Evolutionary conservation across 352 stramenopile genomes (phyloP), one percentile per base, ranked within the genome.

Genomic region (Phytopythium ostracodes): DNA sequence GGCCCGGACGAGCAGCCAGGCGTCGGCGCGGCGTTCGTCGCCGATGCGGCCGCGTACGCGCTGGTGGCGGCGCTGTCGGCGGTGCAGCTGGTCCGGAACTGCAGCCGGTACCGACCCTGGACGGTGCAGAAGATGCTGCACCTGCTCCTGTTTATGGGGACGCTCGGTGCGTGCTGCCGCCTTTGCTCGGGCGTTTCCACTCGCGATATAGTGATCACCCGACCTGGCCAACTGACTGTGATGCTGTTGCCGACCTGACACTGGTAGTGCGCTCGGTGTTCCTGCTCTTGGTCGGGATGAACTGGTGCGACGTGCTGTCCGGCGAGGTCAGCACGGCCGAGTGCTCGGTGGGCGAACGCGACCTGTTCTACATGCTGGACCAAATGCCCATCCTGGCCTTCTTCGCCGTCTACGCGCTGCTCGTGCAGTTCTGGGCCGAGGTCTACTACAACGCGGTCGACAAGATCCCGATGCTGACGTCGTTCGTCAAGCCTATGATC

Each of bases 371-470:
- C 73, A 80, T 94, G 35, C 60, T 92, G 64, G 85, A 96, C 33
- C 85, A 96, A 64, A 51, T 89, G 22, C 87, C 87, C 15, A 93
- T 94, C 59, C 58, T 96, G 52, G 72, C 87, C 7, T 92, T 94
- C 65, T 88, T 96, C 50, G 79, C 81, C 8, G 79, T 89, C 52
- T 94, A 96, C 59, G 75, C 84, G 27, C 68, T 96, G 60, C 75
- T 96, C 27, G 73, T 94, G 65, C 82, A 94, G 59, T 96, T 96
- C 51, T 96, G 87, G 87, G 87, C 87, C 8, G 85, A 96, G 64
- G 84, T 96, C 17, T 96, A 96, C 60, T 96, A 92, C 75, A 93
- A 96, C 47, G 87, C 87, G 33, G 84, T 92, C 51, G 86, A 94
- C 60, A 75, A 86, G 40, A 65, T 94, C 47, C 47, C 71, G 18